These are phyloP conservation scores for Schizosaccharomyces pombe DNA, from an alignment of 805 yeast species.

Conservation along the genomic window DNA sequence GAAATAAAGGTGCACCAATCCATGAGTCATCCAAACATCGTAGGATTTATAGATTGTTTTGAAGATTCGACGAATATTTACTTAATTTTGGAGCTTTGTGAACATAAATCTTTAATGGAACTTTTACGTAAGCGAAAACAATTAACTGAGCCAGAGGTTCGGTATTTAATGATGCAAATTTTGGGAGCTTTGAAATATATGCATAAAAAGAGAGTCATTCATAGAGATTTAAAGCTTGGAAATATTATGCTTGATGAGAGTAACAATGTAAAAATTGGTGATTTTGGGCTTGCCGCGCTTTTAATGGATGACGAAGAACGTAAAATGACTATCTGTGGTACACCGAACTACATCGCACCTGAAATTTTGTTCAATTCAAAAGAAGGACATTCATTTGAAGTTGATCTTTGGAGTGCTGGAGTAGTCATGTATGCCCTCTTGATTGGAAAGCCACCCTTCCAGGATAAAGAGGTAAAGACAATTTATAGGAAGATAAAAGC, in stretches of 20 bases:
- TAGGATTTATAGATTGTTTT: conserved; percentile 83
- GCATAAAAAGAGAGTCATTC: conserved; percentile 80
- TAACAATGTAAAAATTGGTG: conserved; percentile 90
- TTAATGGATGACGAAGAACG: conserved; percentile 46
- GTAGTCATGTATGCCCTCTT: conserved; percentile 85
- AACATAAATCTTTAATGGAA: conserved; percentile 85
- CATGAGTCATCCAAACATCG: conserved; percentile 71
- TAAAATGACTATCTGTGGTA: conserved; percentile 88
- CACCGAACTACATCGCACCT: conserved; percentile 97
- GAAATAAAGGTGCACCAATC: conserved; percentile 89
- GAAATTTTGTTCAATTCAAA: conserved; percentile 74
- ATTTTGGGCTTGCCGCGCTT: conserved; percentile 95
- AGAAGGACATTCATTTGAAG: conserved; percentile 79
- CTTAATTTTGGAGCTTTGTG: conserved; percentile 80
- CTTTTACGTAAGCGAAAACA: conserved; percentile 60
- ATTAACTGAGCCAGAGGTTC: conserved; percentile 78
- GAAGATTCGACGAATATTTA: conserved; percentile 91
- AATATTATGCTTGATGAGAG: conserved; percentile 82
- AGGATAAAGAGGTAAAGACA: conserved; percentile 75
- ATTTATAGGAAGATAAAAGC: conserved; percentile 68
- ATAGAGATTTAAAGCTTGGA: conserved; percentile 87
- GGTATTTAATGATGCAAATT: conserved; percentile 73
- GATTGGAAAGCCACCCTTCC: conserved; percentile 92
- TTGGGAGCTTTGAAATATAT: conserved; percentile 84
- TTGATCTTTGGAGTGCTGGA: conserved; percentile 94